These are phyloP conservation scores for Aspergillus cejpii DNA, from an alignment of 2,329 filamentous ascomycete genomes.

Conservation along the genomic window DNA sequence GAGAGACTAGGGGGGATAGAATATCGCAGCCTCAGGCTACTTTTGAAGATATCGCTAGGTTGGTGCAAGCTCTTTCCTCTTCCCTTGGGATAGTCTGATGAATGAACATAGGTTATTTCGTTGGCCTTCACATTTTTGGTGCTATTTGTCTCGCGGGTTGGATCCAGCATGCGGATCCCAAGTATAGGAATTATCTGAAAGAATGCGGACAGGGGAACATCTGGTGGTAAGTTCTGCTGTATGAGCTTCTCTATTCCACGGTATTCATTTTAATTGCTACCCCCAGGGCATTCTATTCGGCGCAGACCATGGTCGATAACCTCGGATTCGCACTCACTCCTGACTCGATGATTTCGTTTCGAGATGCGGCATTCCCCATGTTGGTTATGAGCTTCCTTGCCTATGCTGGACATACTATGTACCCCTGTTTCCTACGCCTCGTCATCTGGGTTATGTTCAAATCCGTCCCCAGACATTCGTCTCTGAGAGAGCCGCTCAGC, in stretches of 20 bases:
- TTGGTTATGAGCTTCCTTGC: constrained; percentile 38
- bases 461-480: constrained; percentile 35
- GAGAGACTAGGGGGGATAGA: constrained; percentile 49
- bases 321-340: constrained; percentile 52
- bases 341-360: constrained; percentile 49
- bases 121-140: constrained; percentile 45
- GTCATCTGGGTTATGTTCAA: constrained; percentile 53
- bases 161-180: constrained; percentile 40
- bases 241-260: not conserved
- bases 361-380: constrained; percentile 39
- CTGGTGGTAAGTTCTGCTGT: constrained; percentile 44
- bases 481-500: constrained; percentile 38
- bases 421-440: constrained; percentile 51
- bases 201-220: constrained; percentile 37
- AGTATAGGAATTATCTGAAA: constrained; percentile 38
- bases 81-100: not conserved
- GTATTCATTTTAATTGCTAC: not conserved
- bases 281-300: constrained; percentile 45
- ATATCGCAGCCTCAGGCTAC: constrained; percentile 46
- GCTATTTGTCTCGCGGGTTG: constrained; percentile 46
- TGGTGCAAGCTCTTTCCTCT: constrained; percentile 6
- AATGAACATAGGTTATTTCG: constrained; percentile 39
- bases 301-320: constrained; percentile 49
- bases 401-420: constrained; percentile 40
- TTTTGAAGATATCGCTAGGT: constrained; percentile 45